Conservation (phyloP, 2,329 filamentous ascomycete species). For the Hypoxylon sp. region DNA sequence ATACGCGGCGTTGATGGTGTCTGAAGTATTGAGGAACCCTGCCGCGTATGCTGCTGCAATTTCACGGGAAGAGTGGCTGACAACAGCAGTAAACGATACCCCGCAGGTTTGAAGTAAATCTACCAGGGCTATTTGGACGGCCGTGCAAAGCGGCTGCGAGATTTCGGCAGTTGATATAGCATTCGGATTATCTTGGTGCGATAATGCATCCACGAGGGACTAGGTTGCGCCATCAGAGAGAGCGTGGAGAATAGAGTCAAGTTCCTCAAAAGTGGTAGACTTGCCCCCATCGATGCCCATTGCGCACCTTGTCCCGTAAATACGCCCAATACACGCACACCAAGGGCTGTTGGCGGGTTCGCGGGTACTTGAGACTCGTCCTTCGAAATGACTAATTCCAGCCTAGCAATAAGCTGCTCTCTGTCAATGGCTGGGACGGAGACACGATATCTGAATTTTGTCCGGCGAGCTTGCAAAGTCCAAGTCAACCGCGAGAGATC, state of each 20-base stretch:
- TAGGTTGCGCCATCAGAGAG: conserved; percentile 24
- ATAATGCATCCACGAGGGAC: conserved; percentile 20
- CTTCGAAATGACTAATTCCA: neutral
- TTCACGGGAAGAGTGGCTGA: conserved; percentile 48
- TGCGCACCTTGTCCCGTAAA: conserved; percentile 44
- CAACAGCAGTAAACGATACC: conserved; percentile 33
- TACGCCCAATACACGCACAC: conserved; percentile 9
- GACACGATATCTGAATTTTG: neutral
- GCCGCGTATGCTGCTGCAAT: conserved; percentile 48
- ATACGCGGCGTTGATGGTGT: conserved; percentile 44
- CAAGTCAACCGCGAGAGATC: neutral
- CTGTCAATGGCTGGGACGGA: neutral
- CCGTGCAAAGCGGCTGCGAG: conserved; percentile 43
- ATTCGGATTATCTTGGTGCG: neutral
- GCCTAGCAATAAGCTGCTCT: neutral
- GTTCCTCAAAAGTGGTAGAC: conserved; percentile 7
- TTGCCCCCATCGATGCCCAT: conserved; percentile 30
- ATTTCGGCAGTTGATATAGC: conserved; percentile 33
- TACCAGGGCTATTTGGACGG: conserved; percentile 46
- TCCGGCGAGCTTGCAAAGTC: neutral
- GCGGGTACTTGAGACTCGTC: neutral
- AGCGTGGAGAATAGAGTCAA: neutral
- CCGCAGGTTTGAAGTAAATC: conserved; percentile 40
- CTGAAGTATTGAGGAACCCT: conserved; percentile 27
- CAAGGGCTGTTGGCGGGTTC: neutral